Conservation (phyloP, 805 yeast genomes). For the Phaffomyces antillensis region DNA sequence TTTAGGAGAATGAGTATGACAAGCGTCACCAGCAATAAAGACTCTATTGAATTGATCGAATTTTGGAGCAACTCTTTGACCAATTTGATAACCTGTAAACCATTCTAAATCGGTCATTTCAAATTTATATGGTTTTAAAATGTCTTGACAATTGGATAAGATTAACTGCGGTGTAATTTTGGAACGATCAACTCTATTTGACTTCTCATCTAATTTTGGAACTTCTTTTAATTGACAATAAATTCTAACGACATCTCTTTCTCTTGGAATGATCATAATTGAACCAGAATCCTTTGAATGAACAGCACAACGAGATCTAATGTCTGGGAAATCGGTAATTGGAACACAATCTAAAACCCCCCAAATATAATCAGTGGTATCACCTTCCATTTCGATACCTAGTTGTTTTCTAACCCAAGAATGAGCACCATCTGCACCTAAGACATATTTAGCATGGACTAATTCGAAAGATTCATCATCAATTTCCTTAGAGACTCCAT, state of each 20-base stretch:
- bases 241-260: not conserved
- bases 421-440: conserved; percentile 1
- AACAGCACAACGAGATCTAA: conserved; percentile 1
- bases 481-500: not conserved
- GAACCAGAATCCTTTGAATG: conserved; percentile 1
- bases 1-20: conserved; percentile 1
- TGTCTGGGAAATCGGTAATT: not conserved
- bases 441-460: not conserved
- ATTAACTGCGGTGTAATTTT: not conserved
- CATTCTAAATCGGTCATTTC: not conserved
- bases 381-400: conserved; percentile 1
- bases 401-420: conserved; percentile 1
- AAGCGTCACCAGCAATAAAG: not conserved
- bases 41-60: not conserved
- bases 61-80: not conserved
- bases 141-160: not conserved
- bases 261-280: conserved; percentile 1
- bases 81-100: conserved; percentile 1
- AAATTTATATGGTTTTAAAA: not conserved
- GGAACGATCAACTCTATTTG: not conserved
- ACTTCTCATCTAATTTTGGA: not conserved
- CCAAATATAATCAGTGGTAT: not conserved
- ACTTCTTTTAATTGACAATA: conserved; percentile 1
- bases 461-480: not conserved
- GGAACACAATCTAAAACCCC: conserved; percentile 1